Percentiles rank a stretch among this genome's conserved stretches.
Evolutionary conservation across 192 early-diverging fungal species (phyloP).

Genomic region (Coemansia sp.): DNA sequence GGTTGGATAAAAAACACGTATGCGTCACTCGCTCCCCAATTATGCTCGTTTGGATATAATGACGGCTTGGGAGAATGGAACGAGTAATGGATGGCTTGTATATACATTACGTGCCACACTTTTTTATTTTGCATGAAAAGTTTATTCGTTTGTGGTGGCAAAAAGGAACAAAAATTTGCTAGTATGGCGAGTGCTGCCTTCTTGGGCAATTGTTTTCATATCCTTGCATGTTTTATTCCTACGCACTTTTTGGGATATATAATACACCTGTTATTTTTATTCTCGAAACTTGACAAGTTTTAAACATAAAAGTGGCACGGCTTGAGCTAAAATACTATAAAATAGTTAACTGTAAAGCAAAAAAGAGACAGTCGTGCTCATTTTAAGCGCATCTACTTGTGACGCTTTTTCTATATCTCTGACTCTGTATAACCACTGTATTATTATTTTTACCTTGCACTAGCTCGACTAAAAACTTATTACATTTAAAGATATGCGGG

Average conservation of each 20-base stretch:
- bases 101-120: slow-evolving; percentile 5
- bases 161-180: background rate
- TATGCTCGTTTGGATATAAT: background rate
- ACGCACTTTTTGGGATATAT: background rate
- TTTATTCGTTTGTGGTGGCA: background rate
- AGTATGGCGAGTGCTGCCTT: background rate
- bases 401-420: background rate
- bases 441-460: background rate
- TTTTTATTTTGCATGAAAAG: background rate
- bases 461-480: background rate
- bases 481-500: background rate
- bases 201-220: background rate
- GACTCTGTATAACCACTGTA: background rate
- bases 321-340: background rate
- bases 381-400: background rate
- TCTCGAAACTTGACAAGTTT: background rate
- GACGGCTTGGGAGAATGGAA: slow-evolving; percentile 1
- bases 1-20: no score
- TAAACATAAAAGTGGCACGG: background rate
- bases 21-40: no score
- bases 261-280: background rate
- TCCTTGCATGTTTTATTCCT: background rate
- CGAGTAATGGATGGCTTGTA: slow-evolving; percentile 1
- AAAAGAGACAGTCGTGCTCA: background rate
- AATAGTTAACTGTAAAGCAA: background rate